A percentile compares a stretch with the other conserved stretches of the same genome.
Conservation (phyloP, 2,329 filamentous ascomycete species). For the Helotiales sp. region DNA sequence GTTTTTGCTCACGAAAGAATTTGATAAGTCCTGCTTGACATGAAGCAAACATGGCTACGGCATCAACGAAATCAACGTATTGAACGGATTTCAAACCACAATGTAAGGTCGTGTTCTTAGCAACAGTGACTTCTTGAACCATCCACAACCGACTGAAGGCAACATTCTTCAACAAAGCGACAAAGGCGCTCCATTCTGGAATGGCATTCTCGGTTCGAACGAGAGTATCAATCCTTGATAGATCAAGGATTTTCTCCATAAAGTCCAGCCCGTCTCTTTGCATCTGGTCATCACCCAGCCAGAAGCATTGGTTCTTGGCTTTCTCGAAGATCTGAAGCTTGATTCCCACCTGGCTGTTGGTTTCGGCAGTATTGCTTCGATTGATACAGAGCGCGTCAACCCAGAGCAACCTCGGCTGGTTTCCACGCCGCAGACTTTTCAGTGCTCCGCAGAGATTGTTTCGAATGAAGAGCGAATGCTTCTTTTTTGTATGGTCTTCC, state of each 20-base stretch:
- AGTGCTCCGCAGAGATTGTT: conserved; percentile 12
- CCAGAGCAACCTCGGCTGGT: conserved; percentile 20
- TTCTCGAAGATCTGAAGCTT: conserved; percentile 14
- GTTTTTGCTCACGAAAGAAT: conserved; percentile 3
- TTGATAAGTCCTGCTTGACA: conserved; percentile 2
- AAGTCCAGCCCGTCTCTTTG: conserved; percentile 12
- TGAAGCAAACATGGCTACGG: conserved; percentile 17
- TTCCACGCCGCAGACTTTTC: conserved; percentile 10
- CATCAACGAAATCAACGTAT: conserved; percentile 19
- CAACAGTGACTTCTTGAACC: conserved; percentile 20
- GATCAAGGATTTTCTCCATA: conserved; percentile 10
- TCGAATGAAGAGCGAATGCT: conserved; percentile 6
- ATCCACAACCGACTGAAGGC: conserved; percentile 20
- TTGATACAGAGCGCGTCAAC: conserved; percentile 32
- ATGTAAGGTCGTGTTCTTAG: conserved; percentile 12
- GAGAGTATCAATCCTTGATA: conserved; percentile 12
- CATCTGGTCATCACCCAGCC: conserved; percentile 15
- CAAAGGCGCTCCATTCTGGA: conserved; percentile 10
- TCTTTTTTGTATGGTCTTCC: not conserved
- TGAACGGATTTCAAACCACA: conserved; percentile 33
- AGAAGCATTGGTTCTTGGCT: conserved; percentile 20
- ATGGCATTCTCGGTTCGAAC: conserved; percentile 3
- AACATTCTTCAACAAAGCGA: conserved; percentile 12
- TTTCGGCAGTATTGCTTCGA: conserved; percentile 24
- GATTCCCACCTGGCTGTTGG: conserved; percentile 23